phyloP scores from a whole-genome alignment of 2,329 filamentous ascomycete species.

The Aspergillus pseudoterreus region DNA sequence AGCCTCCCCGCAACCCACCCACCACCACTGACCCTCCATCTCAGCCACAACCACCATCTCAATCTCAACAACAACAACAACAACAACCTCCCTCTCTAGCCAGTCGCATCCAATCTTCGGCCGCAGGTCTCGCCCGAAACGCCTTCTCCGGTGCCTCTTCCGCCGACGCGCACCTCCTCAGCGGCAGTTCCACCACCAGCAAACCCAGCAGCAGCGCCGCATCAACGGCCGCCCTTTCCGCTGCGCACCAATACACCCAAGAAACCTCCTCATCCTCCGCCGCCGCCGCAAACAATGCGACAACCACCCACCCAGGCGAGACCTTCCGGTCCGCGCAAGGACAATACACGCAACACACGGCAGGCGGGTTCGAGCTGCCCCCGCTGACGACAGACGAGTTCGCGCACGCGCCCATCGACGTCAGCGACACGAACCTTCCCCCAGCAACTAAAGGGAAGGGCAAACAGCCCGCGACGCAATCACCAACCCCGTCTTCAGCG shows the following conservation, averaged over 20 bases:
- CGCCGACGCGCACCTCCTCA: slow-evolving; percentile 19
- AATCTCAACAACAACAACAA: not conserved
- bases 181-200: slow-evolving; percentile 19
- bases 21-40: slow-evolving; percentile 7
- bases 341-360: slow-evolving; percentile 6
- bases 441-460: slow-evolving; percentile 8
- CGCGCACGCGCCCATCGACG: slow-evolving; percentile 1
- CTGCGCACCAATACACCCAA: slow-evolving; percentile 15
- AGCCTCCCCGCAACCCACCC: slow-evolving; percentile 5
- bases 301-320: slow-evolving; percentile 14
- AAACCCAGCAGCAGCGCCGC: slow-evolving; percentile 11
- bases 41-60: slow-evolving; percentile 4
- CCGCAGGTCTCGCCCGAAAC: slow-evolving; percentile 30
- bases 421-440: not conserved
- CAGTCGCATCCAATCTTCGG: slow-evolving; percentile 31
- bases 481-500: slow-evolving; percentile 6
- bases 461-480: not conserved
- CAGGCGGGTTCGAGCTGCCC: slow-evolving; percentile 17
- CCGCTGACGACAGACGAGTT: slow-evolving; percentile 22
- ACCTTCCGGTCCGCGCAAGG: slow-evolving; percentile 2
- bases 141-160: slow-evolving; percentile 23
- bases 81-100: slow-evolving; percentile 19
- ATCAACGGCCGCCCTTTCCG: slow-evolving; percentile 16
- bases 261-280: not conserved
- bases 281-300: not conserved